Percentiles rank a stretch among this genome's conserved stretches.
Conservation (phyloP, 768 basidiomycete species). For the Mycena epipterygia region DNA sequence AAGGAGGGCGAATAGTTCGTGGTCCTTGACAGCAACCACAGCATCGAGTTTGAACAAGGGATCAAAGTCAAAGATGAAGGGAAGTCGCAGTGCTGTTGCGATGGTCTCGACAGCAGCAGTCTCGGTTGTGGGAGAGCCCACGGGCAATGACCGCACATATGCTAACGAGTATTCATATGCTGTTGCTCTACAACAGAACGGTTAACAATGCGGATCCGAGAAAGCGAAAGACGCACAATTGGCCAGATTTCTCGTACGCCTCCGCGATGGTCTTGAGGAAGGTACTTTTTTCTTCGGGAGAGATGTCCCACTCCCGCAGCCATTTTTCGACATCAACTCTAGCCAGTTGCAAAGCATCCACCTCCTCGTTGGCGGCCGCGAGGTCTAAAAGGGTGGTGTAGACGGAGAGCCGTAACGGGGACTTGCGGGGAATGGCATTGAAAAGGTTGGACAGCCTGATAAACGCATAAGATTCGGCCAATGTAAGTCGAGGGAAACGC, state of each 20-base stretch:
- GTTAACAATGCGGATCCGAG: not conserved
- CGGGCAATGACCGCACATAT: constrained; percentile 72
- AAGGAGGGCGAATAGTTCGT: constrained; percentile 82
- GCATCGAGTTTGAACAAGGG: constrained; percentile 82
- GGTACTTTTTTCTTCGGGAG: constrained; percentile 69
- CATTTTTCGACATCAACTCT: constrained; percentile 78
- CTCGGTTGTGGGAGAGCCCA: constrained; percentile 64
- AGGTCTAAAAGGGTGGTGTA: constrained; percentile 73
- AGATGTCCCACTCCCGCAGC: constrained; percentile 82
- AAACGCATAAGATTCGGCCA: constrained; percentile 19
- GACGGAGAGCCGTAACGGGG: constrained; percentile 73
- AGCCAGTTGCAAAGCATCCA: constrained; percentile 72
- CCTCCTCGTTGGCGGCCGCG: constrained; percentile 71
- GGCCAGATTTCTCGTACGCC: constrained; percentile 67
- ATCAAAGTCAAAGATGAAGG: constrained; percentile 85
- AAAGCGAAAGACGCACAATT: constrained; percentile 63
- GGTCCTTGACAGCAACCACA: constrained; percentile 72
- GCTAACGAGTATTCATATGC: constrained; percentile 77
- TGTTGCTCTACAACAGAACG: constrained; percentile 55
- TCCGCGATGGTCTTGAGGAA: constrained; percentile 77
- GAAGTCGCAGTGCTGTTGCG: constrained; percentile 73
- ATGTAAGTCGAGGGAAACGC: constrained; percentile 41
- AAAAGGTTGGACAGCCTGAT: constrained; percentile 84
- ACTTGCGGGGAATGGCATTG: constrained; percentile 79
- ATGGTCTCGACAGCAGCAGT: constrained; percentile 72